Evolutionary conservation across 1,284 basidiomycete genomes (phyloP).

Genomic region (Pseudozyma thailandica): DNA sequence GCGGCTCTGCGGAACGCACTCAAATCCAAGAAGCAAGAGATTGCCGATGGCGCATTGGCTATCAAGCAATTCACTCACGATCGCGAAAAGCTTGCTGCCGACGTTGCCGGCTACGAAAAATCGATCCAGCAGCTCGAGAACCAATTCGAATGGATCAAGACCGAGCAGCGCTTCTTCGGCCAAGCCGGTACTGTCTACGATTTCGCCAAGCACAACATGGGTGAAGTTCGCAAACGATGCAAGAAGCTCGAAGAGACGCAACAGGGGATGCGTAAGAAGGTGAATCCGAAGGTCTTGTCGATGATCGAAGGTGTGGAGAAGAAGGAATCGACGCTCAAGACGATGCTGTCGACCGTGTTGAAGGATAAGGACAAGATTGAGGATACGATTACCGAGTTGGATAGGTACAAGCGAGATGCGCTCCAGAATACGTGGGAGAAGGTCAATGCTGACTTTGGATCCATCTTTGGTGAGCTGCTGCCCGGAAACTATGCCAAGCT

Average conservation of each 20-base stretch:
- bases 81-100: conserved; percentile 71
- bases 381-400: conserved; percentile 90
- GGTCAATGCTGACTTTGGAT: conserved; percentile 91
- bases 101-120: conserved; percentile 67
- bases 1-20: conserved; percentile 82
- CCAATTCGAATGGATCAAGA: conserved; percentile 85
- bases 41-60: conserved; percentile 78
- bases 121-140: conserved; percentile 75
- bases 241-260: conserved; percentile 82
- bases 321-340: conserved; percentile 84
- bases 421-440: conserved; percentile 94
- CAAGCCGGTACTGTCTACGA: conserved; percentile 84
- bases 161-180: conserved; percentile 85
- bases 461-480: conserved; percentile 93
- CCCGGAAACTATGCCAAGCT: conserved; percentile 97
- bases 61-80: conserved; percentile 75
- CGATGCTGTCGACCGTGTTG: conserved; percentile 87
- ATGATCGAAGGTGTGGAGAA: conserved; percentile 99
- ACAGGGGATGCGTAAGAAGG: conserved; percentile 89
- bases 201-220: conserved; percentile 80
- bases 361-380: conserved; percentile 97
- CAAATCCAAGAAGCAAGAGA: conserved; percentile 81
- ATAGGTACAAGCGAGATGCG: conserved; percentile 92
- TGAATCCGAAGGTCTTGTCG: conserved; percentile 93
- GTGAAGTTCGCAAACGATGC: conserved; percentile 76